Conservation (phyloP, 2,329 filamentous ascomycete genomes). For the Xylaria sp. region DNA sequence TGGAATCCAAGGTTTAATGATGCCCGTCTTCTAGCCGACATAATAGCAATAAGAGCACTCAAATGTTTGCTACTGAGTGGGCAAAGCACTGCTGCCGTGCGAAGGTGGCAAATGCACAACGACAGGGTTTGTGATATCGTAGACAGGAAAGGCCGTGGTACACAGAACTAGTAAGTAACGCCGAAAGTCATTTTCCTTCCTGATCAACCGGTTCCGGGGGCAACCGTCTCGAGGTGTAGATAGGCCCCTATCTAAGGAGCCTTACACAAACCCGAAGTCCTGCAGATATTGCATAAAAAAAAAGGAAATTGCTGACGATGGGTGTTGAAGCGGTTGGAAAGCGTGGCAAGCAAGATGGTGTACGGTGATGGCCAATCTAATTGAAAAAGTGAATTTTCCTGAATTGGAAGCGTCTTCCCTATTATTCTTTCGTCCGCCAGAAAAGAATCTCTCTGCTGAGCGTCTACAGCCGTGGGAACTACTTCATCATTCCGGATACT, state of each 20-base stretch:
- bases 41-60: constrained; percentile 81
- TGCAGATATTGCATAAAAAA: neutral
- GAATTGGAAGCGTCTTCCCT: constrained; percentile 59
- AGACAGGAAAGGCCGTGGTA: constrained; percentile 85
- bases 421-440: constrained; percentile 64
- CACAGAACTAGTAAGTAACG: constrained; percentile 73
- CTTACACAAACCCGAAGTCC: neutral
- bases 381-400: constrained; percentile 64
- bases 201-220: neutral
- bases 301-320: constrained; percentile 18
- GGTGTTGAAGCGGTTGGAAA: constrained; percentile 73
- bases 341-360: constrained; percentile 89
- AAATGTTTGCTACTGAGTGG: constrained; percentile 85
- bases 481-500: constrained; percentile 74
- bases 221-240: neutral
- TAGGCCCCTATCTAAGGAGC: neutral
- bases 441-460: constrained; percentile 69
- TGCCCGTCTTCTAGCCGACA: constrained; percentile 86
- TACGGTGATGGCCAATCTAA: constrained; percentile 69
- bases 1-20: constrained; percentile 95
- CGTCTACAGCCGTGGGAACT: constrained; percentile 71
- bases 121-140: constrained; percentile 79
- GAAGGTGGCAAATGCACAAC: constrained; percentile 83
- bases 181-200: neutral
- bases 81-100: constrained; percentile 81